phyloP scores from a whole-genome alignment of 1,284 basidiomycete genomes.

The Rhodotorula sp. region DNA sequence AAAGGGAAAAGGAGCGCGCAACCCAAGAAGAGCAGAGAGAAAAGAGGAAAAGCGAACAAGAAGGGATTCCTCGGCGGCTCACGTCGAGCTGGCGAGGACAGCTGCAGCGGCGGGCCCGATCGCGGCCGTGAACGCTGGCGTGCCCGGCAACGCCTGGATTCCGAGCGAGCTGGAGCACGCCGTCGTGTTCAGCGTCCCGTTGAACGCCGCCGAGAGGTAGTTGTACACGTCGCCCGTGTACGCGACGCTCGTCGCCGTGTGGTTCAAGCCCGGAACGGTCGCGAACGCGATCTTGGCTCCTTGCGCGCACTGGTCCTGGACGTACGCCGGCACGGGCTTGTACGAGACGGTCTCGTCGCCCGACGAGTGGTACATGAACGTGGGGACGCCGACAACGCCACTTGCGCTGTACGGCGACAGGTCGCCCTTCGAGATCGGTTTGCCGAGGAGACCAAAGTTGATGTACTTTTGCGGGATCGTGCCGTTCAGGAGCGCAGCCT shows the following conservation, averaged over 20 bases:
- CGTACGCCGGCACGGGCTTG: constrained; percentile 10
- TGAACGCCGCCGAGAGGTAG: constrained; percentile 10
- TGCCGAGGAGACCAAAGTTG: background rate
- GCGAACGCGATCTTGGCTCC: constrained; percentile 11
- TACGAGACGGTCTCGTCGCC: constrained; percentile 11
- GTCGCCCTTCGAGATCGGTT: background rate
- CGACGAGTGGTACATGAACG: constrained; percentile 9
- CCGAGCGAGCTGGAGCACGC: background rate
- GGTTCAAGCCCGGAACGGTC: background rate
- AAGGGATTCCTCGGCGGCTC: background rate
- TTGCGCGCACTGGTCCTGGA: constrained; percentile 5
- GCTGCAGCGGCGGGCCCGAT: background rate
- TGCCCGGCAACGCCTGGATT: background rate
- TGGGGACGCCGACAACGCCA: constrained; percentile 2
- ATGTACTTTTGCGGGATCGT: background rate
- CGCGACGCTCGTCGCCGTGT: constrained; percentile 1
- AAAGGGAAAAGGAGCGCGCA: constrained; percentile 42
- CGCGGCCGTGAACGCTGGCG: constrained; percentile 4
- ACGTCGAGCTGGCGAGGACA: background rate
- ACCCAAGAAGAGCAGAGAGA: background rate
- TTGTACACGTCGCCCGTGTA: constrained; percentile 3
- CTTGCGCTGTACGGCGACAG: background rate
- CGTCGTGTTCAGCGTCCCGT: constrained; percentile 2
- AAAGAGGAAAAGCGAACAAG: background rate
- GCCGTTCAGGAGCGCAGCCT: background rate